Evolutionary conservation across 78 protist genomes (phyloP).

Genomic region (Pelomyxa schiedti): DNA sequence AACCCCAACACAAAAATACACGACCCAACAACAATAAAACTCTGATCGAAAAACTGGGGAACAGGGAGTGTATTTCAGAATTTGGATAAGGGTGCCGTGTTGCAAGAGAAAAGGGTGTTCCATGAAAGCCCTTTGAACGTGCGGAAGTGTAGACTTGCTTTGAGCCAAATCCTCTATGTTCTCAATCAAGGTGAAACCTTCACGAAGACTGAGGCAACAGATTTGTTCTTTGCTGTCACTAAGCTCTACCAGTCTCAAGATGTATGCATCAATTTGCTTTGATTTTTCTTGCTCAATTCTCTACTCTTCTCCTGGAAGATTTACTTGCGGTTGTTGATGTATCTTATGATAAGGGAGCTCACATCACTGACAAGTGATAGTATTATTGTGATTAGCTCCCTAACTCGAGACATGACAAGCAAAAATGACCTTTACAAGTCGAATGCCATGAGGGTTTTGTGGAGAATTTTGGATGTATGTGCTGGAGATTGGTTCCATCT

Average conservation of each 20-base stretch:
- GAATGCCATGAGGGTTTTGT: constrained; percentile 87
- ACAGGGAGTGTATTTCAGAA: constrained; percentile 35
- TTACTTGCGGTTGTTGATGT: constrained; percentile 79
- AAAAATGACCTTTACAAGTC: constrained; percentile 75
- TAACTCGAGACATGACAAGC: constrained; percentile 78
- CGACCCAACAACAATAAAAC: too few relatives aligned
- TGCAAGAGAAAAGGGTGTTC: constrained; percentile 89
- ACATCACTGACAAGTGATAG: constrained; percentile 72
- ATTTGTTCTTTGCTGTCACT: constrained; percentile 89
- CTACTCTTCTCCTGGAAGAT: constrained; percentile 26
- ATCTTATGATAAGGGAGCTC: constrained; percentile 82
- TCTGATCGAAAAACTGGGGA: too few relatives aligned
- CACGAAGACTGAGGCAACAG: constrained; percentile 79
- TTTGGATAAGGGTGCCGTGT: constrained; percentile 79
- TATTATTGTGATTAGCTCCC: constrained; percentile 69
- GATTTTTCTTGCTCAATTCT: too few relatives aligned
- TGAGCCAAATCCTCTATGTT: constrained; percentile 84
- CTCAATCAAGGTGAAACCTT: constrained; percentile 82
- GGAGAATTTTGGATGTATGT: constrained; percentile 77
- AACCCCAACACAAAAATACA: too few relatives aligned
- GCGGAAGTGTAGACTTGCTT: constrained; percentile 55
- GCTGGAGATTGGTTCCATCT: background rate
- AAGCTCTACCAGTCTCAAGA: constrained; percentile 89
- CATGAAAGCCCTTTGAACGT: constrained; percentile 65
- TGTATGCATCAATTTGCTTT: constrained; percentile 18